These are phyloP conservation scores for Sporothrix brunneoviolacea DNA, from an alignment of 2,329 filamentous ascomycete species.

Conservation along the genomic window DNA sequence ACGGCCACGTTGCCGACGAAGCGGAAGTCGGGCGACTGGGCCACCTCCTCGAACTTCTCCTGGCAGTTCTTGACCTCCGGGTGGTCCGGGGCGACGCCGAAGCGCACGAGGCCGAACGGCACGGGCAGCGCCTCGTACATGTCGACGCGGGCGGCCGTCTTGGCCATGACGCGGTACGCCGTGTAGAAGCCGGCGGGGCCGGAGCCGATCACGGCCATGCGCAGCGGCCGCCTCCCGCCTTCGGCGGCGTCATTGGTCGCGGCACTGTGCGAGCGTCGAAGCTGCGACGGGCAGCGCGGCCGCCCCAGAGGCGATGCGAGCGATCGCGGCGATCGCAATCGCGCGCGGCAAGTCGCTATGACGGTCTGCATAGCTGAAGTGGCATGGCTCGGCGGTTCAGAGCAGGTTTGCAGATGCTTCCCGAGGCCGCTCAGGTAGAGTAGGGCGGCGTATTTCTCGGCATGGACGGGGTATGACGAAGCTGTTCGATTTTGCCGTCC, in stretches of 20 bases:
- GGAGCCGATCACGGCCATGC: conserved; percentile 84
- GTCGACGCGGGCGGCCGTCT: conserved; percentile 68
- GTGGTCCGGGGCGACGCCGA: conserved; percentile 96
- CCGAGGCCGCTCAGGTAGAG: too few relatives aligned
- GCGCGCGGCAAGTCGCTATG: conserved; percentile 6
- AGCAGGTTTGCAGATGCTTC: not conserved
- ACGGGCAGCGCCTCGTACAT: conserved; percentile 96
- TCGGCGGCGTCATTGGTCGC: not conserved
- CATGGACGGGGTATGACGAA: not conserved
- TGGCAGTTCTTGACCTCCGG: conserved; percentile 99
- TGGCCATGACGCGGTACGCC: conserved; percentile 74
- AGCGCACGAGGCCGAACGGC: conserved; percentile 85
- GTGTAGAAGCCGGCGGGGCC: conserved; percentile 96
- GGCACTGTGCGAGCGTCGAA: not conserved
- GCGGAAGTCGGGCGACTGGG: conserved; percentile 71
- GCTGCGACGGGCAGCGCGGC: not conserved
- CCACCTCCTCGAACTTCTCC: conserved; percentile 87
- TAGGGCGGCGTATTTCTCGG: not conserved
- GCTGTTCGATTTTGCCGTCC: not conserved
- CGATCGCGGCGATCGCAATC: conserved; percentile 1
- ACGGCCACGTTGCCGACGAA: conserved; percentile 88
- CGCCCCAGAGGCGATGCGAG: not conserved
- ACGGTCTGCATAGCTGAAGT: conserved; percentile 9
- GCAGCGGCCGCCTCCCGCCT: conserved; percentile 39
- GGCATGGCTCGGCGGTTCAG: not conserved